Evolutionary conservation across 2,329 filamentous ascomycete genomes (phyloP).

Genomic region (Cladosporium oxysporum): DNA sequence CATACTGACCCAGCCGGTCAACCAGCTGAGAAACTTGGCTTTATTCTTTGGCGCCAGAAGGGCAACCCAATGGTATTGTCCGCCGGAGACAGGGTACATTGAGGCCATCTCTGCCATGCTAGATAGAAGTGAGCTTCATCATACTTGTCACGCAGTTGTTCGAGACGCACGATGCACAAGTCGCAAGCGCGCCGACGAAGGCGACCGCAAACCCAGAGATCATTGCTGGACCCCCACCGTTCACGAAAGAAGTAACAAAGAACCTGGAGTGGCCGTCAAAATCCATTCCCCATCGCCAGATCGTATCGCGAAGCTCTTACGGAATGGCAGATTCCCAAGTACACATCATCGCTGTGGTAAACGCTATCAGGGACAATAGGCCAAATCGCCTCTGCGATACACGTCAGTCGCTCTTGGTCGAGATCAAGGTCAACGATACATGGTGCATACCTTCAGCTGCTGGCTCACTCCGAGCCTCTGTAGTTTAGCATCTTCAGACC

Average conservation of each 20-base stretch:
- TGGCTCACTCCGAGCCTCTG: not conserved
- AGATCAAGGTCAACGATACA: not conserved
- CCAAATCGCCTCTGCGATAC: not conserved
- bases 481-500: not conserved
- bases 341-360: not conserved
- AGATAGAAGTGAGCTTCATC: not conserved
- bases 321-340: not conserved
- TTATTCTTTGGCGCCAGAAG: constrained; percentile 44
- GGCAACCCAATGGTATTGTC: constrained; percentile 44
- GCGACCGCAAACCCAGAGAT: not conserved
- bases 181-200: not conserved
- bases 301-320: not conserved
- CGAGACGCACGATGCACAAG: not conserved
- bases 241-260: not conserved
- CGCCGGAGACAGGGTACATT: constrained; percentile 45
- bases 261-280: not conserved
- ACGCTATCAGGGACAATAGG: not conserved
- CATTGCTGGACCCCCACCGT: not conserved
- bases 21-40: constrained; percentile 47
- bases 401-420: not conserved
- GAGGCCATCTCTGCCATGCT: constrained; percentile 31
- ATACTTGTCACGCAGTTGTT: not conserved
- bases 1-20: constrained; percentile 48
- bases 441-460: not conserved
- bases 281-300: not conserved